These are phyloP conservation scores for Cladorrhinum sp. DNA, from an alignment of 2,329 filamentous ascomycete species.

Conservation along the genomic window DNA sequence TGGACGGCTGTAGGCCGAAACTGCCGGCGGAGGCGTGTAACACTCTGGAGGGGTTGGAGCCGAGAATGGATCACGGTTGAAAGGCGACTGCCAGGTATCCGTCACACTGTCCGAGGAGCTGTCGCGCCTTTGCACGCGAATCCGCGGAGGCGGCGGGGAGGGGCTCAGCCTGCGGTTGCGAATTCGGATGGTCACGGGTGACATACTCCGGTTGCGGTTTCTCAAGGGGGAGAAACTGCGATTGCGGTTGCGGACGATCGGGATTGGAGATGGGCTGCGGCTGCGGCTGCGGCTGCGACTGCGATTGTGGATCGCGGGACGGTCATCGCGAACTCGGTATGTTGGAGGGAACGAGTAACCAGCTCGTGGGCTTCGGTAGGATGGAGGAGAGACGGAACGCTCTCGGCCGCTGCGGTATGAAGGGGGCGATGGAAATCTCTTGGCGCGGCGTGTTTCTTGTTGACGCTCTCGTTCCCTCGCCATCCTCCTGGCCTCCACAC, in stretches of 20 bases:
- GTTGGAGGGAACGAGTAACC: constrained; percentile 11
- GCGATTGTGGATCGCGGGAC: not conserved
- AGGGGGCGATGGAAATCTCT: constrained; percentile 10
- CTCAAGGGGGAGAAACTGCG: not conserved
- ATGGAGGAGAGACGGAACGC: constrained; percentile 9
- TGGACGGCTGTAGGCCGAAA: constrained; percentile 12
- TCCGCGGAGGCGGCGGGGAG: not conserved
- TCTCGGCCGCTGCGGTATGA: constrained; percentile 8
- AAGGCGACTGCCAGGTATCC: constrained; percentile 8
- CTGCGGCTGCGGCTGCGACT: not conserved
- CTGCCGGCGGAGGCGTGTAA: constrained; percentile 14
- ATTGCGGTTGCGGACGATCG: not conserved
- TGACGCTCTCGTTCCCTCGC: constrained; percentile 13
- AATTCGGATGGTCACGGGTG: not conserved
- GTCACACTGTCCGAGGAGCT: constrained; percentile 5
- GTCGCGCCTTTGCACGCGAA: constrained; percentile 4
- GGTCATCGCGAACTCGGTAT: not conserved
- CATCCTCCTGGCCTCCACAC: constrained; percentile 13
- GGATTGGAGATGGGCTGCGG: not conserved
- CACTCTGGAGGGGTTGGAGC: constrained; percentile 14
- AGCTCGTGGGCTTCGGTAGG: not conserved
- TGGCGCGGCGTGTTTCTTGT: constrained; percentile 1
- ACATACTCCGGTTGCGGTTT: too few species aligned
- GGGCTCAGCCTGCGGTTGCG: not conserved
- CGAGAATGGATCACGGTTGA: constrained; percentile 10